phyloP scores from a whole-genome alignment of 2,329 filamentous ascomycete species.

The Cladosporium sp. region DNA sequence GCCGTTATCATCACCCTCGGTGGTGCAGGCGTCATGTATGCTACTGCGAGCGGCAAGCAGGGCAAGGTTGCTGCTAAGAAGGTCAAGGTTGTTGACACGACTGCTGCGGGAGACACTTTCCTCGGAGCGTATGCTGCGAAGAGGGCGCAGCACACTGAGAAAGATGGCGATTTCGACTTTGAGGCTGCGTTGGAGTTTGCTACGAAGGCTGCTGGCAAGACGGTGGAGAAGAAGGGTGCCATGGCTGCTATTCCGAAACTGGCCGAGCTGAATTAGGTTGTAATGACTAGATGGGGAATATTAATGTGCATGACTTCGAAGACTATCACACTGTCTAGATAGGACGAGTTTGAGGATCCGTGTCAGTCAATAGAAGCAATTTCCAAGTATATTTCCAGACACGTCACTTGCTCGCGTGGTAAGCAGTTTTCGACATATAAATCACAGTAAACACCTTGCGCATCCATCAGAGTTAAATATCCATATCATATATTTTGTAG shows the following conservation, averaged over 20 bases:
- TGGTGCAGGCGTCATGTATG: constrained; percentile 41
- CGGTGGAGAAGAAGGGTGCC: constrained; percentile 66
- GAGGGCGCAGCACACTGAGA: constrained; percentile 33
- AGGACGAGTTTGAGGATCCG: background rate
- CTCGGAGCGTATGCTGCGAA: constrained; percentile 76
- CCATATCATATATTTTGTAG: background rate
- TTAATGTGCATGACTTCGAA: background rate
- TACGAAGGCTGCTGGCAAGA: constrained; percentile 63
- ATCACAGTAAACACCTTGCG: background rate
- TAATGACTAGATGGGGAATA: background rate
- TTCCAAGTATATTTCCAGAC: background rate
- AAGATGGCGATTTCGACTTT: constrained; percentile 41
- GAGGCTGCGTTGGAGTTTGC: constrained; percentile 61
- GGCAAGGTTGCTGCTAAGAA: constrained; percentile 56
- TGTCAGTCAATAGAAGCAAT: background rate
- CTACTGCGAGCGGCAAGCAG: constrained; percentile 24
- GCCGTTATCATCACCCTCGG: constrained; percentile 86
- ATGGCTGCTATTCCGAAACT: constrained; percentile 68
- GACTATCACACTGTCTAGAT: background rate
- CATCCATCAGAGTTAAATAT: too few species aligned
- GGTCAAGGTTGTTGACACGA: constrained; percentile 84
- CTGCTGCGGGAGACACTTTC: constrained; percentile 92
- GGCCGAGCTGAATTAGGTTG: constrained; percentile 48
- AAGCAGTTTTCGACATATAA: background rate
- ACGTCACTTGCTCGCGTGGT: background rate